Percentiles rank a stretch among this genome's conserved stretches.
Evolutionary conservation across 2,329 filamentous ascomycete species (phyloP).

Genomic region (Bisporella sp.): DNA sequence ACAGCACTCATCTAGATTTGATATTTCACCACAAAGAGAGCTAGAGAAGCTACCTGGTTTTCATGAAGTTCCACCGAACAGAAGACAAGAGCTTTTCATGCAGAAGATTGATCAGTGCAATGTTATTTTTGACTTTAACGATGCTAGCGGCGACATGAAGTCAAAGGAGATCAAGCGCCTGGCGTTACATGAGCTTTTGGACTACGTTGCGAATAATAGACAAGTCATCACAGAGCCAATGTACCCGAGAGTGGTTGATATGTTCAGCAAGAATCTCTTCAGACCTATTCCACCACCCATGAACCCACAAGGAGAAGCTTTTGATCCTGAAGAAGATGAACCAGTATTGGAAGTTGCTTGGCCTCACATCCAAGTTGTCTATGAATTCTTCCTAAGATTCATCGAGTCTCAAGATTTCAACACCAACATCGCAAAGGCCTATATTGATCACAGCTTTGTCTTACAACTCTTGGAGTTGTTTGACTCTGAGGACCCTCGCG

Average conservation of each 20-base stretch:
- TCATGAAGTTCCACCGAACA: constrained; percentile 92
- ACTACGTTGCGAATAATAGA: constrained; percentile 97
- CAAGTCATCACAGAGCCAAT: constrained; percentile 98
- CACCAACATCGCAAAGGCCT: constrained; percentile 97
- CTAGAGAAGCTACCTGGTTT: constrained; percentile 96
- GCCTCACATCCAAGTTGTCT: constrained; percentile 99
- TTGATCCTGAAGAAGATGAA: constrained; percentile 97
- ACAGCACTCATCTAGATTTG: constrained; percentile 95
- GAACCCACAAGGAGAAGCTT: constrained; percentile 96
- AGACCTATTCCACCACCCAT: constrained; percentile 93
- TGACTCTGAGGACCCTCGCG: constrained; percentile 93
- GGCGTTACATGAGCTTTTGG: constrained; percentile 88
- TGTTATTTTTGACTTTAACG: constrained; percentile 99
- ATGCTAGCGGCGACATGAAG: constrained; percentile 97
- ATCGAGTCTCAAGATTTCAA: constrained; percentile 99
- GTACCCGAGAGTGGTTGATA: constrained; percentile 97
- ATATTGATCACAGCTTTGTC: constrained; percentile 97
- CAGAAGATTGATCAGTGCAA: constrained; percentile 99
- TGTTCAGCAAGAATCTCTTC: constrained; percentile 99
- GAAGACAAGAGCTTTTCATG: constrained; percentile 96
- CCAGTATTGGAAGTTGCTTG: constrained; percentile 96
- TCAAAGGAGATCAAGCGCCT: constrained; percentile 99
- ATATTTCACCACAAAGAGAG: constrained; percentile 94
- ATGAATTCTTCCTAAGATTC: constrained; percentile 98
- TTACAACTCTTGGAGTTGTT: constrained; percentile 95